phyloP scores from a whole-genome alignment of 495 filamentous ascomycete genomes.

The Penicillium antarcticum region DNA sequence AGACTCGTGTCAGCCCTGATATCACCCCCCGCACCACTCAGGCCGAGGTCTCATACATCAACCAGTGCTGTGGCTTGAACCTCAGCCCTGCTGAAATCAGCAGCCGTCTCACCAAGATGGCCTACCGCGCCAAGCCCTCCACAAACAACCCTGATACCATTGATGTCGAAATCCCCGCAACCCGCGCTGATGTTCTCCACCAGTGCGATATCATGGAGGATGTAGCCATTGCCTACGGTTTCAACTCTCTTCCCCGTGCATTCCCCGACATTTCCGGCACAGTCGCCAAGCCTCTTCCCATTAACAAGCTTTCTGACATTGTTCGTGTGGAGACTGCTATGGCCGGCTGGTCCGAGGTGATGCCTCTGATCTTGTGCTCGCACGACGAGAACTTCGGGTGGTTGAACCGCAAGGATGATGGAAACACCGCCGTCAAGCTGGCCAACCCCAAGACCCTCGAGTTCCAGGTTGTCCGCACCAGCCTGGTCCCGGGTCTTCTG shows the following conservation, averaged over 20 bases:
- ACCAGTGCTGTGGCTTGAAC: conserved; percentile 79
- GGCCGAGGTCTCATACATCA: conserved; percentile 88
- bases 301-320: conserved; percentile 95
- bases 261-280: conserved; percentile 81
- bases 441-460: conserved; percentile 95
- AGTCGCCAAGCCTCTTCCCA: conserved; percentile 77
- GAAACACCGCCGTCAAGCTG: conserved; percentile 78
- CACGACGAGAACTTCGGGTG: conserved; percentile 98
- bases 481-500: conserved; percentile 80
- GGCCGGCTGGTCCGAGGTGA: conserved; percentile 93
- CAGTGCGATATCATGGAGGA: conserved; percentile 99
- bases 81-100: conserved; percentile 70
- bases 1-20: conserved; percentile 76
- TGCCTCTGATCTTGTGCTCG: conserved; percentile 95
- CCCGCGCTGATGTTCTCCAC: conserved; percentile 91
- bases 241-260: conserved; percentile 84
- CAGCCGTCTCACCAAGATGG: conserved; percentile 80
- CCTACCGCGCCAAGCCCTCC: conserved; percentile 72
- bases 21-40: conserved; percentile 69
- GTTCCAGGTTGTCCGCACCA: conserved; percentile 94
- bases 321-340: conserved; percentile 86
- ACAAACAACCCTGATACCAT: conserved; percentile 59
- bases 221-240: conserved; percentile 91
- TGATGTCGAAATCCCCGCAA: conserved; percentile 79
- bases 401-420: conserved; percentile 90